Percentiles rank a stretch among this genome's conserved stretches.
These are phyloP conservation scores for Mycena chlorophos DNA, from an alignment of 768 basidiomycete genomes.

Conservation along the genomic window DNA sequence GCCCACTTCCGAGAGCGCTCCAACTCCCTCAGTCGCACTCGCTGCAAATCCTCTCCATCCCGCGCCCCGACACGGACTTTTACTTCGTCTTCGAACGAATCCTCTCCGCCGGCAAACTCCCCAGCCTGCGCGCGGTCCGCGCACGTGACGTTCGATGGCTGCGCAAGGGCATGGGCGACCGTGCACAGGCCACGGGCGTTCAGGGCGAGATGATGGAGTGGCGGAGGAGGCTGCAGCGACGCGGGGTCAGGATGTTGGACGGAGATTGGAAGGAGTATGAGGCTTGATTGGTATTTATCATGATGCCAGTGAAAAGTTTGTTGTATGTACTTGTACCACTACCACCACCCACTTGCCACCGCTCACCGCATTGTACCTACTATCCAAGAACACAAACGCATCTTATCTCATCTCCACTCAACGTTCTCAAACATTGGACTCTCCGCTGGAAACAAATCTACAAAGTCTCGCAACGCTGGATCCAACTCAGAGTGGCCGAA, in stretches of 20 bases:
- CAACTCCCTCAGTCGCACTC: slow-evolving; percentile 33
- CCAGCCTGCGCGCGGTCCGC: slow-evolving; percentile 59
- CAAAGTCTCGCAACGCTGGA: too few species aligned
- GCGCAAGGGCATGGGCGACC: slow-evolving; percentile 59
- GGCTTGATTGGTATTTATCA: slow-evolving; percentile 6
- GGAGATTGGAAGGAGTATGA: slow-evolving; percentile 64
- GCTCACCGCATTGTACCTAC: not conserved
- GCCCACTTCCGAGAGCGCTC: slow-evolving; percentile 59
- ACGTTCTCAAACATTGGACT: too few species aligned
- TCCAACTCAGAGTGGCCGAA: too few species aligned
- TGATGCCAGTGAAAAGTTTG: not conserved
- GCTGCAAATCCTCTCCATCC: slow-evolving; percentile 70
- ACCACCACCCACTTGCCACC: not conserved
- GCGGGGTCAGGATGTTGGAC: slow-evolving; percentile 66
- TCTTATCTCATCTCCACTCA: too few species aligned
- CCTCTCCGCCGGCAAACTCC: slow-evolving; percentile 52
- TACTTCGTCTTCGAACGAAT: slow-evolving; percentile 53
- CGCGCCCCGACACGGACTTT: slow-evolving; percentile 65
- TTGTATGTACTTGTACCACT: not conserved
- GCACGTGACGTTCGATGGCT: slow-evolving; percentile 75
- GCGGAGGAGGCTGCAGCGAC: slow-evolving; percentile 58
- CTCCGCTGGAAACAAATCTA: too few species aligned
- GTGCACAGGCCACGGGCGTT: slow-evolving; percentile 71
- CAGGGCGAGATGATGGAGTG: slow-evolving; percentile 82
- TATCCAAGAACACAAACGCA: too few species aligned